These are phyloP conservation scores for Ceratopteris richardii DNA, from an alignment of 75 land plant genomes.

Conservation along the genomic window DNA sequence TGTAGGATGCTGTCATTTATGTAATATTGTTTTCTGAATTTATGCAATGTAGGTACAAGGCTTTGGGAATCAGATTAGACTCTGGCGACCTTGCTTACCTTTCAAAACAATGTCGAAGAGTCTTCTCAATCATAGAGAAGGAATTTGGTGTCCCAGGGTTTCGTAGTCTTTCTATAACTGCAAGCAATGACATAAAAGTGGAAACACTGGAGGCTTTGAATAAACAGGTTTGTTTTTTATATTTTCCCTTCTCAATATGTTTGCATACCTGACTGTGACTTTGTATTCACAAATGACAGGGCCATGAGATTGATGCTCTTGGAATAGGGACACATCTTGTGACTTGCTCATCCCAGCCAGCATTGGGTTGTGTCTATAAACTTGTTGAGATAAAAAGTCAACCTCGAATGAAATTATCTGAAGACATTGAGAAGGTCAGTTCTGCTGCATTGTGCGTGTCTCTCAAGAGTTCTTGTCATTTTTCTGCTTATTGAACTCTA, in stretches of 20 bases:
- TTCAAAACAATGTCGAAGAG: constrained; percentile 63
- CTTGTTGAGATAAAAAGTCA: constrained; percentile 90
- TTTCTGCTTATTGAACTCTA: background rate
- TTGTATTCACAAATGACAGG: constrained; percentile 33
- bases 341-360: constrained; percentile 92
- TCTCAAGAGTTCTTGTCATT: no score
- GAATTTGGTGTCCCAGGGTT: constrained; percentile 75
- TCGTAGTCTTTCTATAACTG: constrained; percentile 62
- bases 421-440: constrained; percentile 83
- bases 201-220: constrained; percentile 93
- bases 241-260: background rate
- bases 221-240: constrained; percentile 62
- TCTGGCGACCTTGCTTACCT: constrained; percentile 95
- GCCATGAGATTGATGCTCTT: constrained; percentile 94
- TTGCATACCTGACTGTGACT: background rate
- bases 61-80: constrained; percentile 83
- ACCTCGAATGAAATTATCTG: constrained; percentile 93
- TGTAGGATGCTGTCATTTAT: no score
- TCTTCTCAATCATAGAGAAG: constrained; percentile 57
- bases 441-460: background rate
- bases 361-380: constrained; percentile 93
- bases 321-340: constrained; percentile 96
- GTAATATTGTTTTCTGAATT: no score
- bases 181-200: constrained; percentile 96
- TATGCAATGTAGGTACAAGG: constrained; percentile 87